These are phyloP conservation scores for Blastocystis sp. DNA, from an alignment of 352 stramenopile genomes.

Conservation along the genomic window DNA sequence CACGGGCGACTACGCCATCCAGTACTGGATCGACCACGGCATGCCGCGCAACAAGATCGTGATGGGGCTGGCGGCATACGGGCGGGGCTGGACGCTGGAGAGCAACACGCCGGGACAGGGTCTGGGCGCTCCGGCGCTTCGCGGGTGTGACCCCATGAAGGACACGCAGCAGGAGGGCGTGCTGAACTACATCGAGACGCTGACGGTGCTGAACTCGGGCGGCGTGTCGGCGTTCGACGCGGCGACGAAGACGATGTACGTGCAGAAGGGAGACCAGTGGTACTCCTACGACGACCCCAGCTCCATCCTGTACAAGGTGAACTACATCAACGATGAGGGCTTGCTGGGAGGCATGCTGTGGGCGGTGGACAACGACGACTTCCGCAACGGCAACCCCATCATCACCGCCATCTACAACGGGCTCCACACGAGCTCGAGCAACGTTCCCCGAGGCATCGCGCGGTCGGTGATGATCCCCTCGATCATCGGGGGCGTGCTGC, in stretches of 20 bases:
- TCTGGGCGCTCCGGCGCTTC: slow-evolving; percentile 12
- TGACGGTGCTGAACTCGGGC: slow-evolving; percentile 27
- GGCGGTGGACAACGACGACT: slow-evolving; percentile 64
- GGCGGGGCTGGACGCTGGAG: slow-evolving; percentile 50
- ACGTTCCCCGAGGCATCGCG: neutral
- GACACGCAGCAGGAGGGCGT: slow-evolving; percentile 59
- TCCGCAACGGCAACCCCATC: slow-evolving; percentile 59
- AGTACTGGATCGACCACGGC: slow-evolving; percentile 49
- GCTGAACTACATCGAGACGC: slow-evolving; percentile 55
- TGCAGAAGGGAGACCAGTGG: slow-evolving; percentile 64
- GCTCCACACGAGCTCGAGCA: neutral
- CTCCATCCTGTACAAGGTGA: slow-evolving; percentile 47
- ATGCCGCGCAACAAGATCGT: slow-evolving; percentile 65
- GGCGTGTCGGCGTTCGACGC: slow-evolving; percentile 17
- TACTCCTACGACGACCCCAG: slow-evolving; percentile 49
- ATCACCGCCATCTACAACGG: slow-evolving; percentile 16
- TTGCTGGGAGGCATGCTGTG: slow-evolving; percentile 56
- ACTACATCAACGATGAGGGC: slow-evolving; percentile 42
- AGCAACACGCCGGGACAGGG: slow-evolving; percentile 30
- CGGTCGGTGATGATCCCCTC: neutral
- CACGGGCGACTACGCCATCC: slow-evolving; percentile 62
- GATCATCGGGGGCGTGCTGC: neutral
- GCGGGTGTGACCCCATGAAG: slow-evolving; percentile 52
- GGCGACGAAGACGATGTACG: slow-evolving; percentile 45
- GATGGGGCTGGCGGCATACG: slow-evolving; percentile 47